Base-by-base conservation (phyloP, 257 asterid species). In the Eustoma russellianum region DNA sequence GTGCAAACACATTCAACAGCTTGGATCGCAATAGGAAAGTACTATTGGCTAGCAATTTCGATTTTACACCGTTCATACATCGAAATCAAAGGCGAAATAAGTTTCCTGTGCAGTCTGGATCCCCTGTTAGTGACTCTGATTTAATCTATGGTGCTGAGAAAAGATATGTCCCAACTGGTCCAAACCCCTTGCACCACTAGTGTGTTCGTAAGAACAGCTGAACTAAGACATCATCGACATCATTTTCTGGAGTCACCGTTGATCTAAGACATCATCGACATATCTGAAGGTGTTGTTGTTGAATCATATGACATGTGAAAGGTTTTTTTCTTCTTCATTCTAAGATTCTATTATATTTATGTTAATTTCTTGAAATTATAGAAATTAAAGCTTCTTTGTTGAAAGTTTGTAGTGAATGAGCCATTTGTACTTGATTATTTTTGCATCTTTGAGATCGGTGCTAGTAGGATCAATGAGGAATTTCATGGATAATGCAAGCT, bases 121-220 rank as follows among this genome's bases (percentile, higher is more conserved):
- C 74, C 1, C 66, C 66, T 7, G 74, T 55, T 15, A 53, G 54
- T 16, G 77, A 71, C 58, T 66, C 77, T 12, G 92, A 85, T 57
- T 94, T 82, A 9, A 72, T 73, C 40, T 89, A 80, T 33, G 95
- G 89, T 8, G 80, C 57, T 0, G 95, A 81, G 55, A 85, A 85
- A 69, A 84, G 92, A 48, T 81, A 79, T 1, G 97, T 89, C 46
- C 97, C 97, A 0, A 56, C 77, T 16, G 97, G 97, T 17, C 97
- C 97, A 15, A 89, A 89, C 63, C 97, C 95, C 11, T 64, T 89
- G 72, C 97, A 89, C 66, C 97, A 89, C 68, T 87, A 65, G 63
- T 24, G 30, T 2, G 30, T 24, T 24, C 30, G 30, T 24, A 24
- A 24, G 30, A 24, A 24, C 28, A 1, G 28, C 28, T 19, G 28